Percentiles rank a stretch among this genome's conserved stretches.
Evolutionary conservation across 345 rosid species (phyloP).

Genomic region (Lepidium sativum): DNA sequence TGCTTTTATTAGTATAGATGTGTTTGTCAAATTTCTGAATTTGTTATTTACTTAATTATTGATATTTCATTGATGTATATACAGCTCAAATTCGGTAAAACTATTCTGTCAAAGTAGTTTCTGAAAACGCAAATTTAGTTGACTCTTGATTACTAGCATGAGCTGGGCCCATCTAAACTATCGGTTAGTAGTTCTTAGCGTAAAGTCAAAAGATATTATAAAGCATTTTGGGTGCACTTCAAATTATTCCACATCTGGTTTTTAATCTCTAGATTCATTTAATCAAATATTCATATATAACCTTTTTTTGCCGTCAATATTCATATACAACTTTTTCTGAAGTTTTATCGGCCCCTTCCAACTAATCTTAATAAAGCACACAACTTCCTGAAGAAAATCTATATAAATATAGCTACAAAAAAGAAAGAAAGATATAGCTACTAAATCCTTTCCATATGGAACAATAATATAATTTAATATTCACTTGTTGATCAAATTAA

Average conservation of each 20-base stretch:
- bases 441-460: too few species aligned
- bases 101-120: background rate
- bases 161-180: too few species aligned
- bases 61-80: background rate
- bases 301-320: too few species aligned
- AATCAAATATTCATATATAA: background rate
- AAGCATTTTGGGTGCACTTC: background rate
- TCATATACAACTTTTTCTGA: background rate
- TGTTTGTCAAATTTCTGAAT: background rate
- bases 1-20: too few species aligned
- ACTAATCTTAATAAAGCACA: background rate
- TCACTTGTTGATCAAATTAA: too few species aligned
- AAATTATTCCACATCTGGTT: background rate
- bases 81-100: background rate
- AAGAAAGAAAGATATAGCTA: too few species aligned
- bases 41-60: too few species aligned
- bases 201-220: background rate
- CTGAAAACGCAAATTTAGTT: background rate
- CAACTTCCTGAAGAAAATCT: background rate
- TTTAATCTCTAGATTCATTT: background rate
- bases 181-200: background rate
- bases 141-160: constrained; percentile 1
- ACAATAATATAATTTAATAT: too few species aligned
- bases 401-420: too few species aligned
- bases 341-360: background rate